A percentile compares a stretch with the other conserved stretches of the same genome.
Evolutionary conservation across 2,329 filamentous ascomycete species (phyloP).

Genomic region (Aureobasidium mangrovei): DNA sequence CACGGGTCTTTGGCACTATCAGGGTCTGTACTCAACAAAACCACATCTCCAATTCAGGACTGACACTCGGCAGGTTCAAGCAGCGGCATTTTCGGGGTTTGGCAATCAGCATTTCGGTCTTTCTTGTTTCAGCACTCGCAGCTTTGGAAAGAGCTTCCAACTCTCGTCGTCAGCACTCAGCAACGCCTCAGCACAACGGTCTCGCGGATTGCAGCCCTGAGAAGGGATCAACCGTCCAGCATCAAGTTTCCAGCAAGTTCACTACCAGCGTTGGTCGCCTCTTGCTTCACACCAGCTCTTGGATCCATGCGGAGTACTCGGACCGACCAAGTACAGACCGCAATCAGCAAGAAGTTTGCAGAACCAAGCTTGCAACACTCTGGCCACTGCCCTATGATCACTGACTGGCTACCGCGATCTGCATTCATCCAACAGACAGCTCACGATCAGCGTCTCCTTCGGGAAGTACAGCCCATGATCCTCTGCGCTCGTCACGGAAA

Average conservation of each 20-base stretch:
- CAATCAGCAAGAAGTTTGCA: background rate
- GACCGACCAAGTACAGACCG: background rate
- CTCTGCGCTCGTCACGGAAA: too few relatives aligned
- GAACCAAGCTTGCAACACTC: background rate
- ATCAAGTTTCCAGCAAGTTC: background rate
- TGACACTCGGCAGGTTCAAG: conserved; percentile 2
- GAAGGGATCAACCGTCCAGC: conserved; percentile 2
- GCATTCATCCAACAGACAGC: too few relatives aligned
- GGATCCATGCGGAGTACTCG: conserved; percentile 7
- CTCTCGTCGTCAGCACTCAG: background rate
- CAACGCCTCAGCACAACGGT: background rate
- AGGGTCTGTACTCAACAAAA: background rate
- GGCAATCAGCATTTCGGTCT: background rate
- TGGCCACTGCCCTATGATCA: too few relatives aligned
- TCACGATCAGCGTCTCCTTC: too few relatives aligned
- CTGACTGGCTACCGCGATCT: too few relatives aligned
- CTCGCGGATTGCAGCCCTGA: conserved; percentile 7
- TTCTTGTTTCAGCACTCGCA: background rate
- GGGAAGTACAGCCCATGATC: too few relatives aligned
- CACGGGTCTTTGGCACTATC: conserved; percentile 7
- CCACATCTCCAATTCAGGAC: background rate
- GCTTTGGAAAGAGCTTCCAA: background rate
- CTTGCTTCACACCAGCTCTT: conserved; percentile 1
- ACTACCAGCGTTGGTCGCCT: conserved; percentile 1
- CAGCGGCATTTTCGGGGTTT: background rate